These are phyloP conservation scores for Boehmeria nivea DNA, from an alignment of 306 rosid genomes.

Conservation along the genomic window DNA sequence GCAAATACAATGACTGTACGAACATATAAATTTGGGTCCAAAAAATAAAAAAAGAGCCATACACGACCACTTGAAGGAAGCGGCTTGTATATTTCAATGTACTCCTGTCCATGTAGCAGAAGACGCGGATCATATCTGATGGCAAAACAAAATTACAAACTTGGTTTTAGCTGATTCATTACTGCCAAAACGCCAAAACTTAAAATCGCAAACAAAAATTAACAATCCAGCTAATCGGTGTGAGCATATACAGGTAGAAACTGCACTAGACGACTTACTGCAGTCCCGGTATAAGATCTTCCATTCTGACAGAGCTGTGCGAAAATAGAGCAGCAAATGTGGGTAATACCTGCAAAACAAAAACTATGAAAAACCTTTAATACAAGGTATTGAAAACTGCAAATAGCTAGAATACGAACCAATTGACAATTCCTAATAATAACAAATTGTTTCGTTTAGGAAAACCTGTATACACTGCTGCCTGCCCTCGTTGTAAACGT, in stretches of 20 bases:
- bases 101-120: conserved; percentile 85
- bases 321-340: conserved; percentile 70
- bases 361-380: conserved; percentile 1
- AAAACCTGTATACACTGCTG: conserved; percentile 65
- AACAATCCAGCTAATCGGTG: conserved; percentile 2
- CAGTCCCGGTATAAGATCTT: conserved; percentile 54
- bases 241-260: neutral
- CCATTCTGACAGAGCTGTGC: conserved; percentile 20
- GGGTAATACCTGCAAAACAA: conserved; percentile 61
- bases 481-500: conserved; percentile 71
- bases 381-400: neutral
- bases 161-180: too few species aligned
- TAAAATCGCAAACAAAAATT: conserved; percentile 13
- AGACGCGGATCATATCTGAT: conserved; percentile 81
- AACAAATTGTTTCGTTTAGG: neutral
- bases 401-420: neutral
- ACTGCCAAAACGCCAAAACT: conserved; percentile 5
- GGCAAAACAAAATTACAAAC: conserved; percentile 18
- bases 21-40: too few species aligned
- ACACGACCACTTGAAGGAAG: conserved; percentile 71
- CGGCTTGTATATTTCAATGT: conserved; percentile 80
- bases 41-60: conserved; percentile 20
- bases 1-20: too few species aligned
- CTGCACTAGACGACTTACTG: conserved; percentile 40
- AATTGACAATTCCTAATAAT: neutral